Base-by-base conservation (phyloP, 1,139 yeast species). In the Blastobotrys elegans region DNA sequence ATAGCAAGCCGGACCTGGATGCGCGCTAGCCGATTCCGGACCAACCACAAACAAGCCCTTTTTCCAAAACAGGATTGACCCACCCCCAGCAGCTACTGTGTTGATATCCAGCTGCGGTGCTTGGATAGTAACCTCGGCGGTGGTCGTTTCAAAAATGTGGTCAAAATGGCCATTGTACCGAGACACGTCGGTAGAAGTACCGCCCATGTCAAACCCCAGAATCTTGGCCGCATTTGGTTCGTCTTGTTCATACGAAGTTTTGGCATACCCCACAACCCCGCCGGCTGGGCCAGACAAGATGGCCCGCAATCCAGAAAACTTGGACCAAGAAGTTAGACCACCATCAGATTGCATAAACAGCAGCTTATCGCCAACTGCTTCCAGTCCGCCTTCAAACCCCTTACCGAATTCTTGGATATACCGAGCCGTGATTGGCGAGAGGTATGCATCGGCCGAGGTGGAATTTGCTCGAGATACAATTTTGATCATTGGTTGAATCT, bases 401-500 rank as follows among this genome's bases (percentile, higher is more conserved):
- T 72, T 61, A 43, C 80, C 76, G 57, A 85, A 82, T 17, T 80
- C 76, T 30, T 72, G 64, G 38, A 84, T 69, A 60, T 84, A 84
- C 30, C 76, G 72, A 50, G 76, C 72, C 43, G 84, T 80, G 43
- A 80, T 84, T 1, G 94, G 94, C 2, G 90, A 82, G 50, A 85
- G 66, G 60, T 84, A 84, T 1, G 92, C 87, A 65, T 85, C 92
- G 0, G 86, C 88, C 17, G 80, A 77, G 2, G 87, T 74, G 14
- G 89, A 82, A 55, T 82, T 82, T 1, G 88, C 85, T 50, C 94
- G 70, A 13, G 84, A 77, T 24, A 84, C 79, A 36, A 78, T 74
- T 60, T 84, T 84, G 54, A 84, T 81, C 83, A 83, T 82, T 8
- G 94, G 90, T 43, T 82, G 77, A 20, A 84, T 70, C 55, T 78